Base-by-base conservation (phyloP, 306 rosid species). In the Quercus berberidifolia region DNA sequence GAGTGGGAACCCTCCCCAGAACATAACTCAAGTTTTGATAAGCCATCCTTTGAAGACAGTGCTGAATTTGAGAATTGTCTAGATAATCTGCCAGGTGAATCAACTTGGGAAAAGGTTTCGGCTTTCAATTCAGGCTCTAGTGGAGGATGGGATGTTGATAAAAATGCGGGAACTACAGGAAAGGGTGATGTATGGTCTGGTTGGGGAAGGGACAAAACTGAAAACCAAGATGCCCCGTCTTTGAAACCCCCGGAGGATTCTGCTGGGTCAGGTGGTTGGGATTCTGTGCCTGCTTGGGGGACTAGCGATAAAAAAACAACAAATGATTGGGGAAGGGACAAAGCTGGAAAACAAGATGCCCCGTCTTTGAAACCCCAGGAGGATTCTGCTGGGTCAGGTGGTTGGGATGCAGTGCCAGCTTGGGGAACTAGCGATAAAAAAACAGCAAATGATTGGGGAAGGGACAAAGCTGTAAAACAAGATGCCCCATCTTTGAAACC, bases 41-140 rank as follows among this genome's bases (percentile, higher is more conserved):
- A 80, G 86, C 87, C 93, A n/a, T 85, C 87, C 69, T 92, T 92
- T 74, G 98, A 94, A 77, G 98, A 93, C 55, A 41, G 80, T 64
- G 74, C 74, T 62, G 95, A 91, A 55, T 68, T 80, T 60, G 70
- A 26, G 55, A 78, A 83, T 70, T 78, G 64, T 63, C 57, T 56
- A 3, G 87, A 82, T 15, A 74, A 77, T 19, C 5, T 13, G 38
- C 74, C 84, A 23, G 84, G 49, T 67, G 77, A 75, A 33, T 85
- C 86, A 26, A 85, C 55, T 26, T 82, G 86, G 88, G 86, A 76
- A 55, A 77, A 77, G 33, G 76, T 69, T 80, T 78, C 82, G 55
- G 21, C 81, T 75, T 59, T 68, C 51, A 69, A 73, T 70, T 56
- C 69, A 0, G 33, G 11, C 62, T 79, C 78, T 38, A 28, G 25